Evolutionary conservation across 2,329 filamentous ascomycete species (phyloP).

Genomic region (Pseudogymnoascus sp.): DNA sequence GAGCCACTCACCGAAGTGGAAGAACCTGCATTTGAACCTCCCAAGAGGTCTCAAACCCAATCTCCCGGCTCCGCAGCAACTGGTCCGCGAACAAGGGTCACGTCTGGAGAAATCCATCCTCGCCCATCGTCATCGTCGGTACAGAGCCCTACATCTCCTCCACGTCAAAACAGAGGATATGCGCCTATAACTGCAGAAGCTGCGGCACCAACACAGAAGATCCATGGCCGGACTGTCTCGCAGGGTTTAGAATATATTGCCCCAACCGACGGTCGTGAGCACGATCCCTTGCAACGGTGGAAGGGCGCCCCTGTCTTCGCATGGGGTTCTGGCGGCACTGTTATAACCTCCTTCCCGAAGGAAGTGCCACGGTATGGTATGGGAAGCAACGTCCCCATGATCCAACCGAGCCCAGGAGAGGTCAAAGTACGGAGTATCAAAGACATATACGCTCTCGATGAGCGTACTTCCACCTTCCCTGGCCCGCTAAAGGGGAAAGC

Average conservation of each 20-base stretch:
- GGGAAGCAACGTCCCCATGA: constrained; percentile 60
- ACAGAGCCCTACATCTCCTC: constrained; percentile 24
- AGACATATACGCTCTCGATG: constrained; percentile 63
- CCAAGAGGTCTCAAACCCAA: constrained; percentile 55
- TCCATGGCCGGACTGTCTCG: constrained; percentile 46
- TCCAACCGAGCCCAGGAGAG: constrained; percentile 76
- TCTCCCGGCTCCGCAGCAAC: constrained; percentile 47
- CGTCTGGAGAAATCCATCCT: neutral
- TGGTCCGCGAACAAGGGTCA: constrained; percentile 40
- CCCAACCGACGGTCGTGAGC: constrained; percentile 59
- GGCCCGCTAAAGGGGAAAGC: constrained; percentile 82
- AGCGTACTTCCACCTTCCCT: constrained; percentile 74
- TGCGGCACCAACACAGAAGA: constrained; percentile 13
- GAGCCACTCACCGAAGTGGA: constrained; percentile 21
- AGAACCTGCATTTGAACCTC: constrained; percentile 27
- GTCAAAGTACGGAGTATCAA: constrained; percentile 72
- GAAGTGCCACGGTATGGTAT: constrained; percentile 81
- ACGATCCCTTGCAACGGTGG: constrained; percentile 82
- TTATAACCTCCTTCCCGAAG: constrained; percentile 82
- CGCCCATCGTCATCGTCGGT: constrained; percentile 46
- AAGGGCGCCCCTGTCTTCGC: constrained; percentile 79
- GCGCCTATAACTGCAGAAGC: constrained; percentile 13
- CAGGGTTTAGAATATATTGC: constrained; percentile 51
- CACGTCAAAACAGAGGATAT: constrained; percentile 11
- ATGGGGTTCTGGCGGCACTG: constrained; percentile 79